A percentile compares a stretch with the other conserved stretches of the same genome.
phyloP scores from a whole-genome alignment of 768 basidiomycete genomes.

The Mycena latifolia region DNA sequence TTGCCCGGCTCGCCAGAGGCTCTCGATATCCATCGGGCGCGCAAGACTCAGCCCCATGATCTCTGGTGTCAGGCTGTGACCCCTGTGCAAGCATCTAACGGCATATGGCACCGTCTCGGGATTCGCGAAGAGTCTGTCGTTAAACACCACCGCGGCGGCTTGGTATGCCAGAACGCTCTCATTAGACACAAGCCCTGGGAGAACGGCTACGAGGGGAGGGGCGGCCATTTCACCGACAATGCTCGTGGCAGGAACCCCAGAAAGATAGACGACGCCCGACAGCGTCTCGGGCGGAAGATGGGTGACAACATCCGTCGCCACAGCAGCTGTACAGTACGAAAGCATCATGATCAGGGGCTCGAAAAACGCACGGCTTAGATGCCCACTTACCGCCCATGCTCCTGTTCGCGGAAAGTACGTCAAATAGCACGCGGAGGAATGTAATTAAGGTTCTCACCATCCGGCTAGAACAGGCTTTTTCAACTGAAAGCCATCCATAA shows the following conservation, averaged over 20 bases:
- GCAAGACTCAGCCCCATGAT: constrained; percentile 37
- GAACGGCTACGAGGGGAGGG: constrained; percentile 33
- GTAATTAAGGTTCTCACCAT: constrained; percentile 37
- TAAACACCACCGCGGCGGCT: constrained; percentile 40
- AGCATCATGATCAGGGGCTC: not conserved
- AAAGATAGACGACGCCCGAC: constrained; percentile 44
- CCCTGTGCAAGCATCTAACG: constrained; percentile 42
- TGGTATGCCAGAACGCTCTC: constrained; percentile 39
- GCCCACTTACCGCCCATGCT: constrained; percentile 43
- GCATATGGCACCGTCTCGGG: constrained; percentile 42
- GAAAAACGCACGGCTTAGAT: not conserved
- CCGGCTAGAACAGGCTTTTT: constrained; percentile 46
- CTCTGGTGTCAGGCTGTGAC: constrained; percentile 37
- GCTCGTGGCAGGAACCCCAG: constrained; percentile 44
- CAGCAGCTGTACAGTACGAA: constrained; percentile 35
- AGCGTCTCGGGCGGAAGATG: constrained; percentile 43
- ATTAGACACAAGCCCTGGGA: constrained; percentile 40
- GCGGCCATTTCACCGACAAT: constrained; percentile 39
- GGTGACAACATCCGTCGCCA: constrained; percentile 44
- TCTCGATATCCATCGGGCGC: constrained; percentile 43
- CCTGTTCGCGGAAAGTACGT: constrained; percentile 31
- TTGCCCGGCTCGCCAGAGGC: constrained; percentile 42
- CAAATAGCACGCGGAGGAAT: too few species aligned
- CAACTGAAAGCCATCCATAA: constrained; percentile 45
- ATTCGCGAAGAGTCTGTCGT: constrained; percentile 42